phyloP scores from a whole-genome alignment of 441 rosid genomes.

The Adansonia madagascariensis region DNA sequence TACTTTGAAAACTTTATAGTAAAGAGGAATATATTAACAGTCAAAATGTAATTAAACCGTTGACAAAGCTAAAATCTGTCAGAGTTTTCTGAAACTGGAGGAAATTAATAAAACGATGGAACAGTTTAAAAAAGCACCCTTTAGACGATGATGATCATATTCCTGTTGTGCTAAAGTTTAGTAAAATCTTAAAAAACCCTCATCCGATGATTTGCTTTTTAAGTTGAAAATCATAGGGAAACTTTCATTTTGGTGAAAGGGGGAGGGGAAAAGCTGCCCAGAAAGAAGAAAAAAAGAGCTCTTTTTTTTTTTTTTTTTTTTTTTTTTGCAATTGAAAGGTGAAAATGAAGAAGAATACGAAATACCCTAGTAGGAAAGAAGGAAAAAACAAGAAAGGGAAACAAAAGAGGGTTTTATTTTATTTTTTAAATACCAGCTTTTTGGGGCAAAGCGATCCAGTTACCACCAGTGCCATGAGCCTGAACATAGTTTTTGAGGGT shows the following conservation, averaged over 20 bases:
- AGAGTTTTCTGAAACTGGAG: neutral
- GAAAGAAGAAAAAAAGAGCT: neutral
- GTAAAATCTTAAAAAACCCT: neutral
- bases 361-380: neutral
- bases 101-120: neutral
- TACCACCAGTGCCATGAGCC: constrained; percentile 62
- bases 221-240: neutral
- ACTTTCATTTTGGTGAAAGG: neutral
- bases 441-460: constrained; percentile 74
- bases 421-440: constrained; percentile 51
- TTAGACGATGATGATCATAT: neutral
- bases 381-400: neutral
- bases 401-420: neutral
- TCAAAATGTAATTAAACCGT: neutral
- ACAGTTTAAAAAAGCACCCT: neutral
- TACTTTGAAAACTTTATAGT: neutral
- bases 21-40: constrained; percentile 6
- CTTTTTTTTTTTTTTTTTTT: neutral
- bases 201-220: neutral
- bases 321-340: neutral
- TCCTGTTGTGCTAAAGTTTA: neutral
- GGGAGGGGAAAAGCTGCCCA: neutral
- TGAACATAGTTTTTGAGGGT: constrained; percentile 55
- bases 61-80: constrained; percentile 2
- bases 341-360: neutral